Base-by-base conservation (phyloP, 495 filamentous ascomycete genomes). In the Lophiostoma macrostomum region DNA sequence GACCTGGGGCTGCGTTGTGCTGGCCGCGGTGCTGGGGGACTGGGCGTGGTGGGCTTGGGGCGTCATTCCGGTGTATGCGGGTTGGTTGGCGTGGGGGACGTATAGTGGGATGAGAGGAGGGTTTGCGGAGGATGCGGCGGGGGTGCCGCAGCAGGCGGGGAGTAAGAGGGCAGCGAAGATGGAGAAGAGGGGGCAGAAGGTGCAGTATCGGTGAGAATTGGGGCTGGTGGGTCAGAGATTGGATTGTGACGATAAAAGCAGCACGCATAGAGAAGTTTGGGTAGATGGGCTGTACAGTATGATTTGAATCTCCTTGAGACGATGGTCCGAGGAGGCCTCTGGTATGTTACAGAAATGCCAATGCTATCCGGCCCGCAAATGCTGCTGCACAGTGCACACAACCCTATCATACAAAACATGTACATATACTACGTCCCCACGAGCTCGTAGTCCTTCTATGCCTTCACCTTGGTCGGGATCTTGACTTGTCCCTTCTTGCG, bases 401-500 rank as follows among this genome's bases (percentile, higher is more conserved):
- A n/a, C n/a, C n/a, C n/a, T n/a, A n/a, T 39, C 29, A 13, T 50
- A 56, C 58, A 24, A 31, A 52, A 61, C 47, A 61, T n/a, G 16
- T 31, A 55, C 11, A 47, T 27, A 56, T 53, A 62, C 53, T 53
- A 39, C 27, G 43, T 43, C 11, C 22, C 34, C 44, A 22, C 41
- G 49, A 57, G 57, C 14, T 14, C 38, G 58, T 53, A 62, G 46
- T 14, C 11, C 37, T 48, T 12, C 24, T 22, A 62, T 28, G 53
- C 59, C 14, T 73, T 71, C 35, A 88, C 83, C 40, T 70, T 75
- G 18, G 75, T 85, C 0, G 85, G 85, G 49, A 88, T 87, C 74
- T 87, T 88, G 48, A 86, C 70, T 63, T 80, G 74, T 20, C 85
- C 85, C 70, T 78, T 84, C 76, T 87, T 89, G 32, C 85, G 72